Base-by-base conservation (phyloP, 176 grass and related monocot genomes). In the maize (Zea mays) region DNA sequence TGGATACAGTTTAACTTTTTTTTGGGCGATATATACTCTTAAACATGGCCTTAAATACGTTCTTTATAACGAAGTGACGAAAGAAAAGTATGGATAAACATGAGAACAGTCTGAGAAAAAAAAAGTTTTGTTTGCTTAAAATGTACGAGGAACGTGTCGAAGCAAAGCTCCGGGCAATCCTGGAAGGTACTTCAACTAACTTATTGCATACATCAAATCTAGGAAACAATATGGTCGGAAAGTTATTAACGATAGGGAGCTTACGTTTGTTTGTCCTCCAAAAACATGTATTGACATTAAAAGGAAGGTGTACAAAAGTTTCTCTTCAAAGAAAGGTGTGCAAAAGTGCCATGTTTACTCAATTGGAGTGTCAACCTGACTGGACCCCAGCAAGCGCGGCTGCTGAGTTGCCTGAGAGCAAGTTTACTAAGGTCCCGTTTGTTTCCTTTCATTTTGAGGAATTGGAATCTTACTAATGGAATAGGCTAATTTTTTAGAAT, bases 1-100 rank as follows among this genome's bases (percentile, higher is more conserved):
- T 64, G 7, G 76, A 42, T 58, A 65, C 51, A 73, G 62, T 7
- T 86, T 56, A 69, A 58, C 9, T 40, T 63, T 75, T 14, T 6
- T 40, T 63, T 75, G 55, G n/a, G 55, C 47, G 45, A 19, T 13
- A 45, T 65, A 65, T 60, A 38, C 56, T 52, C 16, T 17, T n/a
- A 65, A 65, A 65, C 5, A 75, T 17, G n/a, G 36, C 4, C 40
- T 10, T 61, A 63, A 62, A 71, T 50, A 74, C 17, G 65, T 5
- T 58, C 56, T 27, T 9, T 21, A 20, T 4, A 56, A 8, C 8
- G 17, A 64, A 13, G 3, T 10, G 12, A 66, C 4, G 54, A 62
- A 47, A n/a, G 13, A 79, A 33, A 48, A 62, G 2, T 48, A n/a
- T 6, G 11, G 8, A 6, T 19, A 62, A 81, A 35, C 57, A 51